Base-by-base conservation (phyloP, 768 basidiomycete species). In the Boletus reticuloceps region DNA sequence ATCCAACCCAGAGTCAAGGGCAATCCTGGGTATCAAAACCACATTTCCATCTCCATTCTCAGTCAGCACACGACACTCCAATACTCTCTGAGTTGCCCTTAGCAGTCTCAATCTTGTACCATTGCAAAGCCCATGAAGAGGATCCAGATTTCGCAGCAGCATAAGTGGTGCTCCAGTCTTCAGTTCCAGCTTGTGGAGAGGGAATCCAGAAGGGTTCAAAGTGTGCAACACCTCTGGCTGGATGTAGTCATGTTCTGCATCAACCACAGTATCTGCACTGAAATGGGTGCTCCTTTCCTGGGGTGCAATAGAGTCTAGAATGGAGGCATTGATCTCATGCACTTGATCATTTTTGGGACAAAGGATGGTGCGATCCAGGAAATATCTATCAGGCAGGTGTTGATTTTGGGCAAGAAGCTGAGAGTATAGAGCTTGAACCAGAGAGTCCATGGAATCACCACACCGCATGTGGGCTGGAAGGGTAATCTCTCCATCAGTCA, bases 1-100 rank as follows among this genome's bases (percentile, higher is more conserved):
- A 1, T 58, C 58, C 6, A 47, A 17, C 11, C 61, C 58, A 27
- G 62, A 29, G 5, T 60, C 56, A 14, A 74, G 38, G 0, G 49
- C 62, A 9, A 75, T 68, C 0, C 67, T 11, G 3, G 73, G 69
- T 46, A 75, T 74, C 1, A 73, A 57, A 0, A 64, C 65, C 11
- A 62, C 53, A 12, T 72, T 31, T 0, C 13, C 22, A 25, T 25
- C 4, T 3, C 4, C 4, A 25, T 3, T 3, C 4, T 3, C 22
- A 4, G 3, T 3, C 4, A 25, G 4, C 22, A 25, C 22, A 25
- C 4, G 4, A 25, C 22, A 25, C 22, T 25, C 22, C 22, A 25
- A 3, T 3, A 25, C 4, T 3, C 4, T 1, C 22, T 3, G 3
- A 25, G 22, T 25, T 3, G 22, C 3, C 22, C 22, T 25, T 3